phyloP scores from a whole-genome alignment of 768 basidiomycete genomes.

The Naganishia kalamii region DNA sequence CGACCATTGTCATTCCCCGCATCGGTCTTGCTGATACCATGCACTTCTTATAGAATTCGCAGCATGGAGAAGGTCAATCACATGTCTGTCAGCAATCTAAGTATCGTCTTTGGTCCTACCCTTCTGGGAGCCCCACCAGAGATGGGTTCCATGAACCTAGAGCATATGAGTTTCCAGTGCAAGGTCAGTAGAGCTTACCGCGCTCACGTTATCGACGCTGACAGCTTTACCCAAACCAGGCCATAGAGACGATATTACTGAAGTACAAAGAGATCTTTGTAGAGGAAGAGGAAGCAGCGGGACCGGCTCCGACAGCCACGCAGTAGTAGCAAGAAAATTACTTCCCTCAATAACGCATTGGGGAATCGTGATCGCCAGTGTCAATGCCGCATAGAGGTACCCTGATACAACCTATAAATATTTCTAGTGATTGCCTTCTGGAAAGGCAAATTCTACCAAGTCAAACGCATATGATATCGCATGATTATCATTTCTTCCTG shows the following conservation, averaged over 20 bases:
- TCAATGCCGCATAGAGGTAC: neutral
- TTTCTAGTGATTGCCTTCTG: too few species aligned
- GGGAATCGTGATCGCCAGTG: neutral
- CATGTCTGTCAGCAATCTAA: slow-evolving; percentile 87
- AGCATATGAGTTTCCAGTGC: slow-evolving; percentile 51
- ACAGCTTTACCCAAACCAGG: slow-evolving; percentile 51
- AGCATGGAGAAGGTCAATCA: slow-evolving; percentile 71
- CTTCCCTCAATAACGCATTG: too few species aligned
- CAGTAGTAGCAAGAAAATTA: neutral
- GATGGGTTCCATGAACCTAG: slow-evolving; percentile 46
- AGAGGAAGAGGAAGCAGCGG: slow-evolving; percentile 56
- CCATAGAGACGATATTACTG: slow-evolving; percentile 87
- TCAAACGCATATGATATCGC: too few species aligned
- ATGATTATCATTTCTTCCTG: neutral
- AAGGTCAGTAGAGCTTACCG: slow-evolving; percentile 41
- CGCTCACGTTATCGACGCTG: slow-evolving; percentile 13
- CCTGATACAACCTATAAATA: too few species aligned
- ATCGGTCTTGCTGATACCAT: neutral
- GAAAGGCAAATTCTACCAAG: too few species aligned
- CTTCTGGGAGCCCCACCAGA: slow-evolving; percentile 65
- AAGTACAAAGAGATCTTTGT: slow-evolving; percentile 96
- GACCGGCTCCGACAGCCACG: neutral
- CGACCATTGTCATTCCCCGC: neutral
- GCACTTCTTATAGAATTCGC: slow-evolving; percentile 56
- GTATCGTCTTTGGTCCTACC: slow-evolving; percentile 98